Percentiles rank a stretch among this genome's conserved stretches.
Conservation (phyloP, 2,329 filamentous ascomycete species). For the Trichoderma oligosporum region DNA sequence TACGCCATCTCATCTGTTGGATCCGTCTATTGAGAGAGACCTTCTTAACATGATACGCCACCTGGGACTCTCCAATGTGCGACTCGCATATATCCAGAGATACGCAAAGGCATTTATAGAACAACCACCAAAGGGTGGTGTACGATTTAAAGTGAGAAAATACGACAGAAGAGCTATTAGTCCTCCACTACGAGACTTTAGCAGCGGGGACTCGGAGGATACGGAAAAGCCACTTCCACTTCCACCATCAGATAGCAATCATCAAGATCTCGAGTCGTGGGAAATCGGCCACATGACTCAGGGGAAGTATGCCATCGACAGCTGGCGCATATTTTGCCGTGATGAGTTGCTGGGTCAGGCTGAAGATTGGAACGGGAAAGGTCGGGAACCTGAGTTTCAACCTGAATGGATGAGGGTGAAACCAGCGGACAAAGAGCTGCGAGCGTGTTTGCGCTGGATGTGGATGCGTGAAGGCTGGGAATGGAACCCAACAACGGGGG, state of each 20-base stretch:
- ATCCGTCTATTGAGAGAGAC: slow-evolving; percentile 45
- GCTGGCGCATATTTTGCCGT: slow-evolving; percentile 90
- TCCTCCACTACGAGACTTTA: slow-evolving; percentile 9
- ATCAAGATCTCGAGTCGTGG: slow-evolving; percentile 52
- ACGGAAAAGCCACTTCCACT: background rate
- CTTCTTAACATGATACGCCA: slow-evolving; percentile 62
- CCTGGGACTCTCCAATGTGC: slow-evolving; percentile 66
- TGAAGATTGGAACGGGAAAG: slow-evolving; percentile 60
- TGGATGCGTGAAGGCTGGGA: slow-evolving; percentile 83
- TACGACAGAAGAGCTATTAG: slow-evolving; percentile 41
- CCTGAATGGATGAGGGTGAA: slow-evolving; percentile 89
- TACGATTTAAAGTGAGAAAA: slow-evolving; percentile 50
- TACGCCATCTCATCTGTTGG: slow-evolving; percentile 58
- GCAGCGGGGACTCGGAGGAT: slow-evolving; percentile 9
- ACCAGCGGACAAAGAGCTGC: slow-evolving; percentile 82
- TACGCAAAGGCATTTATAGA: slow-evolving; percentile 67
- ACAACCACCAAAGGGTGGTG: slow-evolving; percentile 56
- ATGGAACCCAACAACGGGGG: slow-evolving; percentile 72
- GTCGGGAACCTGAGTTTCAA: slow-evolving; percentile 56
- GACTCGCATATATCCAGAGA: slow-evolving; percentile 63
- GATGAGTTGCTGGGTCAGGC: slow-evolving; percentile 68
- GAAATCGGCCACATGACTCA: slow-evolving; percentile 84
- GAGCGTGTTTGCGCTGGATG: slow-evolving; percentile 83
- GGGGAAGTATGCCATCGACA: slow-evolving; percentile 79
- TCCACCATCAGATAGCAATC: background rate